Evolutionary conservation across 768 basidiomycete species (phyloP).

Genomic region (Cyclocybe aegerita): DNA sequence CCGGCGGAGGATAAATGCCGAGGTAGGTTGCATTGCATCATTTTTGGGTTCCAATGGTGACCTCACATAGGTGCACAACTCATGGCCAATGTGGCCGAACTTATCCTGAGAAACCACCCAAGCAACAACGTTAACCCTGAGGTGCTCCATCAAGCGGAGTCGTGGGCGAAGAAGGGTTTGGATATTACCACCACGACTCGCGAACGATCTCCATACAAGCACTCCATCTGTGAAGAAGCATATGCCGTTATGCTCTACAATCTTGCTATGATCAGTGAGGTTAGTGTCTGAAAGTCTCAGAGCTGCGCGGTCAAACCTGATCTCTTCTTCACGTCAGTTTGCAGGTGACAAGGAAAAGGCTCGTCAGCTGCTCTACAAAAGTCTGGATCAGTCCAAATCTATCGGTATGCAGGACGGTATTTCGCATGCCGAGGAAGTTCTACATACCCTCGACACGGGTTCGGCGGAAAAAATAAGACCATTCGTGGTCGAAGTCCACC

Average conservation of each 20-base stretch:
- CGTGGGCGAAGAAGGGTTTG: conserved; percentile 54
- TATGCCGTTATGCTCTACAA: conserved; percentile 63
- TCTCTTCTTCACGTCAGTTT: conserved; percentile 27
- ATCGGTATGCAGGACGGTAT: conserved; percentile 36
- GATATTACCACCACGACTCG: conserved; percentile 28
- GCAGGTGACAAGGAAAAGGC: conserved; percentile 36
- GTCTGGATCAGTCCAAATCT: conserved; percentile 34
- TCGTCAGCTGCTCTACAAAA: conserved; percentile 27
- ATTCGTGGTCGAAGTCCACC: neutral
- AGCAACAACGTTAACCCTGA: conserved; percentile 25
- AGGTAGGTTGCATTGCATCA: conserved; percentile 34
- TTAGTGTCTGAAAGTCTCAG: conserved; percentile 14
- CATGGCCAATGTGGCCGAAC: conserved; percentile 45
- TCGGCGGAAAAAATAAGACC: conserved; percentile 4
- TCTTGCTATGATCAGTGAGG: conserved; percentile 55
- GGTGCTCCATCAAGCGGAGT: conserved; percentile 47
- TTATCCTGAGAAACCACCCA: conserved; percentile 34
- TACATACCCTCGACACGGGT: conserved; percentile 15
- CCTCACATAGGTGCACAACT: conserved; percentile 38
- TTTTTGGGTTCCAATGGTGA: neutral
- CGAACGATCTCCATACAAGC: conserved; percentile 21
- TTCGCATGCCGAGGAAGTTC: conserved; percentile 28
- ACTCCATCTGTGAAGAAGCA: conserved; percentile 49
- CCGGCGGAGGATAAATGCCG: conserved; percentile 55
- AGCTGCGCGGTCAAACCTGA: neutral